Percentiles rank a stretch among this genome's conserved stretches.
These are phyloP conservation scores for Polytrichum commune DNA, from an alignment of 225 moss, liverwort and hornwort species.

Conservation along the genomic window DNA sequence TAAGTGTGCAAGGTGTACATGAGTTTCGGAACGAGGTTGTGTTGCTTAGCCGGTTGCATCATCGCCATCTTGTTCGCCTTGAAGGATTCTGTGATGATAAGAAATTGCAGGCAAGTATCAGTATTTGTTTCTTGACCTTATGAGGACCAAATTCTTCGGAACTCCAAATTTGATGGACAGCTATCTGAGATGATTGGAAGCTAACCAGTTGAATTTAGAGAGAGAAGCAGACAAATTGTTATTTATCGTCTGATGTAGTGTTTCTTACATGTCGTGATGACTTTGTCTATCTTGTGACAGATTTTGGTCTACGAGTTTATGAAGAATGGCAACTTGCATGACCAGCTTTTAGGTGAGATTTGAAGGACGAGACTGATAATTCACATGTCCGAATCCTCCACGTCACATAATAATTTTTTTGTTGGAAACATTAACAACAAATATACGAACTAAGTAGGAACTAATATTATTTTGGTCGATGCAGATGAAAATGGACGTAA, in stretches of 20 bases:
- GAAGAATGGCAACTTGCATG: conserved; percentile 74
- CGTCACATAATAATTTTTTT: conserved; percentile 19
- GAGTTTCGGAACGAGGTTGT: conserved; percentile 87
- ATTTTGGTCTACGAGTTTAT: conserved; percentile 95
- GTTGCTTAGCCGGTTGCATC: conserved; percentile 81
- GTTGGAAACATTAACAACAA: not conserved
- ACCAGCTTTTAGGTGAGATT: conserved; percentile 38
- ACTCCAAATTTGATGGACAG: not conserved
- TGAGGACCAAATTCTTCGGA: not conserved
- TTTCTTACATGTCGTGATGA: not conserved
- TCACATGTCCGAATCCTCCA: not conserved
- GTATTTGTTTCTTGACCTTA: not conserved
- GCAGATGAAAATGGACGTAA: conserved; percentile 55
- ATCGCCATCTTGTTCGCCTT: conserved; percentile 75
- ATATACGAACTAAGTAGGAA: not conserved
- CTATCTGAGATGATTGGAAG: too few species aligned
- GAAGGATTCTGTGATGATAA: conserved; percentile 85
- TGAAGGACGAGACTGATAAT: not conserved
- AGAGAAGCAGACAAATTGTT: not conserved
- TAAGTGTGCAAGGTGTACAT: conserved; percentile 63
- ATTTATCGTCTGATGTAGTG: not conserved
- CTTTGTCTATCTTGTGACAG: conserved; percentile 19
- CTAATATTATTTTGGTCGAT: not conserved
- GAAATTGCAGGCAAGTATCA: conserved; percentile 49
- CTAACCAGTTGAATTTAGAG: not conserved